These are phyloP conservation scores for Talinum fruticosum DNA, from an alignment of 148 eudicot species.

Conservation along the genomic window DNA sequence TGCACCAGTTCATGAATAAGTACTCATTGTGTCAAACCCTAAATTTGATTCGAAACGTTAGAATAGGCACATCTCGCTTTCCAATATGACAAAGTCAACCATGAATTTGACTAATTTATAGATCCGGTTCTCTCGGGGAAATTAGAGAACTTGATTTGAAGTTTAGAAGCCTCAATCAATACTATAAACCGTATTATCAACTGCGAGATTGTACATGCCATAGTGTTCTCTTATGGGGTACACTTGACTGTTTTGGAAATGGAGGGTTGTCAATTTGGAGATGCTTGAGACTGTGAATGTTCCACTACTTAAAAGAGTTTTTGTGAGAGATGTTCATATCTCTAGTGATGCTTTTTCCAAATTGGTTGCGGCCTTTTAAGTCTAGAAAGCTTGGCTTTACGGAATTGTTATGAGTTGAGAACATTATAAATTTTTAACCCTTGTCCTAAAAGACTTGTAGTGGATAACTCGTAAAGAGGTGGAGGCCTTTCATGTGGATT, in stretches of 20 bases:
- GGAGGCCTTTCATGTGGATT: not conserved
- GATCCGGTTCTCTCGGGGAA: not conserved
- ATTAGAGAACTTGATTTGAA: slow-evolving; percentile 12
- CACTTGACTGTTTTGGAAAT: slow-evolving; percentile 8
- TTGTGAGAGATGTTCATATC: not conserved
- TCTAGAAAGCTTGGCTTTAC: slow-evolving; percentile 9
- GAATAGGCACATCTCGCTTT: slow-evolving; percentile 2
- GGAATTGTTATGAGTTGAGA: slow-evolving; percentile 1
- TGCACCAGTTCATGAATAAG: slow-evolving; percentile 1
- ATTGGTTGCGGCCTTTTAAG: not conserved
- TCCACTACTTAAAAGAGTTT: slow-evolving; percentile 11
- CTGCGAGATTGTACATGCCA: not conserved
- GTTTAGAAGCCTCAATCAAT: not conserved
- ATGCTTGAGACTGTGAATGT: slow-evolving; percentile 11
- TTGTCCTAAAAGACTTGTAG: not conserved
- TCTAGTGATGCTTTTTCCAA: not conserved
- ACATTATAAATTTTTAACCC: not conserved
- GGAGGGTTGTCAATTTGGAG: slow-evolving; percentile 12
- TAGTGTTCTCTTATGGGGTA: not conserved
- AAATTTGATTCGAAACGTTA: not conserved
- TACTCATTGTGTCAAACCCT: not conserved
- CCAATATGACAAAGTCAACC: not conserved
- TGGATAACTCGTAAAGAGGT: not conserved
- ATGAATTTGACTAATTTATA: not conserved
- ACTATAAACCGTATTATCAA: too few relatives aligned